Base-by-base conservation (phyloP, 192 early-diverging fungal species). In the Entophlyctis luteolus region DNA sequence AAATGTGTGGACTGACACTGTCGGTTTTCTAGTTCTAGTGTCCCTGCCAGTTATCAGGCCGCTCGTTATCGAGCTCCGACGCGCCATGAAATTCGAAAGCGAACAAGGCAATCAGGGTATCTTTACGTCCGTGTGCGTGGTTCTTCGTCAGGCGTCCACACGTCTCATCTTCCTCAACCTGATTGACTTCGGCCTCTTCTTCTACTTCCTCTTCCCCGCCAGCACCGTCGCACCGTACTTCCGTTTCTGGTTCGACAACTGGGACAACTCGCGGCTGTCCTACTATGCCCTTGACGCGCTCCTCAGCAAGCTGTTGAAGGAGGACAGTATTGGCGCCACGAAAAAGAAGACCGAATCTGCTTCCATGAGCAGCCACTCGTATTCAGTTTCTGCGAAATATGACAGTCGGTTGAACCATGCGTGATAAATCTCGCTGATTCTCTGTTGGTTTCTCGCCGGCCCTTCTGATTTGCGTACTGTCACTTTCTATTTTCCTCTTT, bases 151-250 rank as follows among this genome's bases (percentile, higher is more conserved):
- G 14, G 10, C 60, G 1, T 46, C 42, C n/a, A 3, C 46, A 2
- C 60, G 60, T 63, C 52, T 63, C 14, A 47, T 63, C 20, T 63
- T 63, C 28, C 20, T 63, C 22, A 63, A 63, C 47, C 60, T 63
- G 20, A 63, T 63, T 29, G 60, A 63, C 60, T 12, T 63, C 10
- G 60, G 60, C n/a, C 27, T 63, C 16, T 27, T 63, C 2, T 63
- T 55, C 45, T 8, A 29, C 22, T 63, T 63, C 47, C 46, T 63
- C 22, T 22, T 63, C 10, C 60, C 60, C 0, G 20, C 18, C 10
- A 32, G 50, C 16, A 23, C 2, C 20, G 60, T n/a, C 0, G 55
- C 27, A n/a, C 49, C 60, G 2, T 63, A 54, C 27, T 12, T 63
- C 23, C 60, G 60, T 22, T 63, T 46, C 50, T 54, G 55, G 18